phyloP scores from a whole-genome alignment of 2,329 filamentous ascomycete genomes.

The Cladobotryum protrusum region DNA sequence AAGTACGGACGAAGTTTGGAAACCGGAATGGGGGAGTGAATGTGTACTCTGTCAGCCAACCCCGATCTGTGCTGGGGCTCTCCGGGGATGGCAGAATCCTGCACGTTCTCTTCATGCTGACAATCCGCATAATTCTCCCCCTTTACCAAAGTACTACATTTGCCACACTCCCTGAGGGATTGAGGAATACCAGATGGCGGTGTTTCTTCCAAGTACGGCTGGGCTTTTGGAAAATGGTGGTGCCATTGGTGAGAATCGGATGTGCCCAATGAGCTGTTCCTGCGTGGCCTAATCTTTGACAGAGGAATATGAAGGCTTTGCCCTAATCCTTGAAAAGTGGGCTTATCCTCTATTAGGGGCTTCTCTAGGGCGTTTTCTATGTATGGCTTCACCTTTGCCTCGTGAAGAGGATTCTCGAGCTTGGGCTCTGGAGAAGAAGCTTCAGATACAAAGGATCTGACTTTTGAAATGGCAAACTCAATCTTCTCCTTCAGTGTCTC shows the following conservation, averaged over 20 bases:
- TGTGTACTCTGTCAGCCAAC: slow-evolving; percentile 3
- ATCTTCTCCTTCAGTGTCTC: background rate
- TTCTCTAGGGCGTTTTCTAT: background rate
- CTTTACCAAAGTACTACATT: slow-evolving; percentile 1
- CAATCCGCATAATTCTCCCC: background rate
- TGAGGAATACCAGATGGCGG: slow-evolving; percentile 3
- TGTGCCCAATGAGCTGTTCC: background rate
- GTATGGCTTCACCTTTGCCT: slow-evolving; percentile 8
- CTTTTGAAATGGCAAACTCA: slow-evolving; percentile 6
- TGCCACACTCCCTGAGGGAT: background rate
- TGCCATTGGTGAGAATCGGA: slow-evolving; percentile 8
- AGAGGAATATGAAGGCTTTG: no score
- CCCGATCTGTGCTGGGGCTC: background rate
- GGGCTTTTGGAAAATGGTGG: slow-evolving; percentile 14
- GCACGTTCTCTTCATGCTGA: background rate
- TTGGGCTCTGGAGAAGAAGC: background rate
- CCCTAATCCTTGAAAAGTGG: background rate
- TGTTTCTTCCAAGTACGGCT: background rate
- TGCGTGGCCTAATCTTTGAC: background rate
- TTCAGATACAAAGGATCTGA: slow-evolving; percentile 4
- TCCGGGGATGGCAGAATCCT: no score
- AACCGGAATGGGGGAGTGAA: slow-evolving; percentile 13
- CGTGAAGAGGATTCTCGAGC: background rate
- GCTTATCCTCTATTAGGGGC: background rate
- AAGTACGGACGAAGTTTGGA: slow-evolving; percentile 15